Percentiles rank a stretch among this genome's conserved stretches.
These are phyloP conservation scores for Aspergillus funiculosus DNA, from an alignment of 495 filamentous ascomycete species.

Conservation along the genomic window DNA sequence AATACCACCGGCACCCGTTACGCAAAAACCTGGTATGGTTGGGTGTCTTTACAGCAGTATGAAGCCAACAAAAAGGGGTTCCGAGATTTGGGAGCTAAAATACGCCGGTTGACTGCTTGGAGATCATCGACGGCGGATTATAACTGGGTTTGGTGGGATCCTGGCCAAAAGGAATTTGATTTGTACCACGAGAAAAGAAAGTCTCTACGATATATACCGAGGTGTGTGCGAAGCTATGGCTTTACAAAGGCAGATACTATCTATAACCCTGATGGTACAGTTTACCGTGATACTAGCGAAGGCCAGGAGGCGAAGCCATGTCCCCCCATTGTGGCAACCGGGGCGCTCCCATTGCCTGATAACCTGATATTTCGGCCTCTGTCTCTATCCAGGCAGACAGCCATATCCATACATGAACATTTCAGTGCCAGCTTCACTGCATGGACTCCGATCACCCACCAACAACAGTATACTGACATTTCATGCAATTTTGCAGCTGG, in stretches of 20 bases:
- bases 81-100: slow-evolving; percentile 13
- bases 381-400: not conserved
- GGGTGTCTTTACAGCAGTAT: slow-evolving; percentile 33
- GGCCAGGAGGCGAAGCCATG: not conserved
- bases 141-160: slow-evolving; percentile 42
- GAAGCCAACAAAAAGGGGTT: slow-evolving; percentile 27
- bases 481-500: not conserved
- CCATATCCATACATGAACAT: not conserved
- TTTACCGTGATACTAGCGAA: not conserved
- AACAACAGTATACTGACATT: not conserved
- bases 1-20: slow-evolving; percentile 32
- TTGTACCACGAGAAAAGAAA: slow-evolving; percentile 14
- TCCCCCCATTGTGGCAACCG: not conserved
- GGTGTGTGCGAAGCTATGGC: slow-evolving; percentile 26
- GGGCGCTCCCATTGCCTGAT: slow-evolving; percentile 5
- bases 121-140: slow-evolving; percentile 32
- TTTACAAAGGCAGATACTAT: slow-evolving; percentile 23
- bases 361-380: not conserved
- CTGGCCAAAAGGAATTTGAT: slow-evolving; percentile 22
- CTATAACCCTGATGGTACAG: slow-evolving; percentile 20
- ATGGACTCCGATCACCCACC: not conserved
- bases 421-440: not conserved
- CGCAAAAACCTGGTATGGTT: slow-evolving; percentile 44
- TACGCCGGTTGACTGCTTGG: slow-evolving; percentile 32
- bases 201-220: slow-evolving; percentile 22